Percentiles rank a stretch among this genome's conserved stretches.
These are phyloP conservation scores for Vitis rupestris DNA, from an alignment of 164 flowering plant species.

Conservation along the genomic window DNA sequence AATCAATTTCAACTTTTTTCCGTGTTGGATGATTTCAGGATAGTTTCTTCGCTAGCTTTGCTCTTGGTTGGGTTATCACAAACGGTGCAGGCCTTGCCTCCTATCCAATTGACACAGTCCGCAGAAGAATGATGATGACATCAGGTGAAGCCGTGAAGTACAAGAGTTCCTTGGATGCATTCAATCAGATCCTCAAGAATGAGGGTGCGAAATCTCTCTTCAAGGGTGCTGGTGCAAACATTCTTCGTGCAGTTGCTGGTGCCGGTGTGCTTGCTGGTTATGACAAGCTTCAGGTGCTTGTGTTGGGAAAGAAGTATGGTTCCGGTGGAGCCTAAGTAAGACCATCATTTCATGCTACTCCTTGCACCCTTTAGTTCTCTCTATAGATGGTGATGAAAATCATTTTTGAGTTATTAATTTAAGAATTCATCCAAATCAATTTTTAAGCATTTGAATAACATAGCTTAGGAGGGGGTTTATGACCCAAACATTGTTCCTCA, in stretches of 20 bases:
- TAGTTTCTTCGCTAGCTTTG: constrained; percentile 73
- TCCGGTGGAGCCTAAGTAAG: constrained; percentile 53
- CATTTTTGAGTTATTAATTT: constrained; percentile 9
- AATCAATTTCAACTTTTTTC: not conserved
- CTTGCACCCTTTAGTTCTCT: not conserved
- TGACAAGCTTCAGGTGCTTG: constrained; percentile 66
- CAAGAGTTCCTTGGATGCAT: constrained; percentile 64
- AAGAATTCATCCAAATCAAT: not conserved
- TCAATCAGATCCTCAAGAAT: constrained; percentile 56
- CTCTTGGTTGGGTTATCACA: constrained; percentile 67
- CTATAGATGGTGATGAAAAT: constrained; percentile 53
- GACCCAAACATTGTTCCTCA: constrained; percentile 10
- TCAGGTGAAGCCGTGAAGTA: constrained; percentile 77
- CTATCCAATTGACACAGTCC: constrained; percentile 67
- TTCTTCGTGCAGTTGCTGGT: constrained; percentile 75
- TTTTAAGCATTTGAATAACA: constrained; percentile 25
- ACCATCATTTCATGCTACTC: no score
- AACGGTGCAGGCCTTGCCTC: constrained; percentile 75
- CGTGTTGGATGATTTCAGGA: constrained; percentile 39
- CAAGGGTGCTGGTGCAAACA: constrained; percentile 78
- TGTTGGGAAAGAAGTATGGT: constrained; percentile 71
- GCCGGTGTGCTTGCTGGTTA: constrained; percentile 80
- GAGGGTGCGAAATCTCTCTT: constrained; percentile 67
- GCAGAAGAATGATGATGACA: constrained; percentile 27
- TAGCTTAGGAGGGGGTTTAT: constrained; percentile 10